A percentile compares a stretch with the other conserved stretches of the same genome.
Conservation (phyloP, 257 asterid species). For the Solanum bulbocastanum region DNA sequence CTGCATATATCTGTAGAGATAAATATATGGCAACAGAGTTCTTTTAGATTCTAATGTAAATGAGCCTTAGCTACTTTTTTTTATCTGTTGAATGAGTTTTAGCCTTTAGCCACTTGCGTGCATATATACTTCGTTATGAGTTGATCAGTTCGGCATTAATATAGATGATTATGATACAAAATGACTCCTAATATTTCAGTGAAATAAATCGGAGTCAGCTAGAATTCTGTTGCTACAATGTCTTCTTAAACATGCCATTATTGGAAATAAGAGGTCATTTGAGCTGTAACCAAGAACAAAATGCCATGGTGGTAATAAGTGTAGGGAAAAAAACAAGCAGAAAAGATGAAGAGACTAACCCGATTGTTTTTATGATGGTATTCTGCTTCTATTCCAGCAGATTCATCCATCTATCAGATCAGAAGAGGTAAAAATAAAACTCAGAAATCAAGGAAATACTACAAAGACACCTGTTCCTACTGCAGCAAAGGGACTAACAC, state of each 20-base stretch:
- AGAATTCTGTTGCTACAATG: not conserved
- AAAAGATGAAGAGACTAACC: slow-evolving; percentile 32
- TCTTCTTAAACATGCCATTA: not conserved
- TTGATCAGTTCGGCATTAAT: not conserved
- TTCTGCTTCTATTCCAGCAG: slow-evolving; percentile 95
- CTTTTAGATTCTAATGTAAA: not conserved
- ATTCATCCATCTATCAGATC: slow-evolving; percentile 77
- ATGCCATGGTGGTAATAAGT: not conserved
- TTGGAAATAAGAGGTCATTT: not conserved
- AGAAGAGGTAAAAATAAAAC: not conserved
- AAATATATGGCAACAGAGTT: not conserved
- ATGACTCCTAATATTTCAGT: not conserved
- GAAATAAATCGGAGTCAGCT: not conserved
- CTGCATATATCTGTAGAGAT: not conserved
- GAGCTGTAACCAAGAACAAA: not conserved
- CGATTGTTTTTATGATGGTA: slow-evolving; percentile 88
- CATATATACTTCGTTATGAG: not conserved
- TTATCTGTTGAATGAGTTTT: not conserved
- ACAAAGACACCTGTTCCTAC: not conserved
- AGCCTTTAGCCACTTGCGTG: not conserved
- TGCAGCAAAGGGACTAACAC: not conserved
- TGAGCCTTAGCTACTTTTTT: not conserved
- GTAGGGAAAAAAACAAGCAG: not conserved
- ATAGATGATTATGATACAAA: not conserved
- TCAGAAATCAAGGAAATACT: not conserved